Conservation (phyloP, 768 basidiomycete species). For the Leccinum subgranulosum region DNA sequence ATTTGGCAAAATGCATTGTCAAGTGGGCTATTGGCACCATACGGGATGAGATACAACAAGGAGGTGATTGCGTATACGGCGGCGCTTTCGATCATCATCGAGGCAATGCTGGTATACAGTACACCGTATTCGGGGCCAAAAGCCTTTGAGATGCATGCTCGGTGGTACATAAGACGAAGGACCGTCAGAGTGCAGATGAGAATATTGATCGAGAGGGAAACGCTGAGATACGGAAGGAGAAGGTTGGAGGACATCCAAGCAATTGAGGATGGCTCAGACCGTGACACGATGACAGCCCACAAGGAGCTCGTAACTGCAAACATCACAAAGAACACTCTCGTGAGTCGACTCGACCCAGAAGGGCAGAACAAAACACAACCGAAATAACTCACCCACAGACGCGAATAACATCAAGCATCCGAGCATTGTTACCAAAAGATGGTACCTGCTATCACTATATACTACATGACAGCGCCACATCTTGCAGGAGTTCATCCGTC, state of each 20-base stretch:
- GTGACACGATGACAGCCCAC: slow-evolving; percentile 28
- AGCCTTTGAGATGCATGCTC: slow-evolving; percentile 21
- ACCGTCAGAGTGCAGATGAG: slow-evolving; percentile 31
- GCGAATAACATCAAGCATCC: slow-evolving; percentile 22
- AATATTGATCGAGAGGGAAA: slow-evolving; percentile 34
- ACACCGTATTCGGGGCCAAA: slow-evolving; percentile 25
- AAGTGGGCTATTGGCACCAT: slow-evolving; percentile 17
- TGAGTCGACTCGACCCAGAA: neutral
- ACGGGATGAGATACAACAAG: slow-evolving; percentile 32
- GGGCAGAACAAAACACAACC: neutral
- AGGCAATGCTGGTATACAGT: slow-evolving; percentile 31
- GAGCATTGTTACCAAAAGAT: slow-evolving; percentile 12
- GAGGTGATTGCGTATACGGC: slow-evolving; percentile 32
- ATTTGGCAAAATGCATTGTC: slow-evolving; percentile 29
- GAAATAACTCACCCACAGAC: slow-evolving; percentile 19
- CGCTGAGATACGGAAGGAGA: slow-evolving; percentile 31
- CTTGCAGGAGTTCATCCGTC: slow-evolving; percentile 9
- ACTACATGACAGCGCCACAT: slow-evolving; percentile 33
- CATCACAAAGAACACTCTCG: neutral
- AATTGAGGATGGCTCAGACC: slow-evolving; percentile 14
- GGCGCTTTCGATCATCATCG: slow-evolving; percentile 36
- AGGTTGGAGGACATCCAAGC: slow-evolving; percentile 31
- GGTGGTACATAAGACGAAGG: slow-evolving; percentile 30
- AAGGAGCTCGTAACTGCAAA: slow-evolving; percentile 26
- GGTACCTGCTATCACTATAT: slow-evolving; percentile 26